These are phyloP conservation scores for Geotrichum siamense DNA, from an alignment of 1,139 yeast species.

Conservation along the genomic window DNA sequence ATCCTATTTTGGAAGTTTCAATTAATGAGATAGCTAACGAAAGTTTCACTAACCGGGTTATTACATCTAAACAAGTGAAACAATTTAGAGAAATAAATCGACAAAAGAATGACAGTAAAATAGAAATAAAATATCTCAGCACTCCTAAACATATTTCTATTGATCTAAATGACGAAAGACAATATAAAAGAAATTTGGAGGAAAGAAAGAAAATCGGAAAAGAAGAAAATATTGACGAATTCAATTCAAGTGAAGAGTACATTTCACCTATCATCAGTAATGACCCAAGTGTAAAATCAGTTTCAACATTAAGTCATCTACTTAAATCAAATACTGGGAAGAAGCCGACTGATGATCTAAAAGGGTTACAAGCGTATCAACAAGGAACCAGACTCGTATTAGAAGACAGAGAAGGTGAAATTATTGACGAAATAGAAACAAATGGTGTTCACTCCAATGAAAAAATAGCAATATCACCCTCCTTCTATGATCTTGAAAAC, in stretches of 20 bases:
- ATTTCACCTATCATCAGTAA: neutral
- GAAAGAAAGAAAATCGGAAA: neutral
- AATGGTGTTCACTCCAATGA: neutral
- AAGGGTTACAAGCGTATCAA: slow-evolving; percentile 49
- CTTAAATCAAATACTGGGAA: neutral
- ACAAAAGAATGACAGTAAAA: slow-evolving; percentile 38
- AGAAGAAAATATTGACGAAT: neutral
- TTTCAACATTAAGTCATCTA: neutral
- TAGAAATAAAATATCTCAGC: slow-evolving; percentile 20
- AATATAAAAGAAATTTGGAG: slow-evolving; percentile 5
- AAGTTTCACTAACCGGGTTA: neutral
- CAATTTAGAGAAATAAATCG: slow-evolving; percentile 75
- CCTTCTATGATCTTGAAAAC: neutral
- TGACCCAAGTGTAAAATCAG: too few species aligned
- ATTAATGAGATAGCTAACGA: neutral
- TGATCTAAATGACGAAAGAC: slow-evolving; percentile 26
- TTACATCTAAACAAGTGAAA: slow-evolving; percentile 42
- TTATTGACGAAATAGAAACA: slow-evolving; percentile 40
- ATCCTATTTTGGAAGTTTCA: slow-evolving; percentile 25
- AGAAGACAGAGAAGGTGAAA: slow-evolving; percentile 79
- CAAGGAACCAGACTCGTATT: slow-evolving; percentile 66
- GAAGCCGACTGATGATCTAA: slow-evolving; percentile 4
- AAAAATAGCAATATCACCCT: neutral
- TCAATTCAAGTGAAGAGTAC: neutral
- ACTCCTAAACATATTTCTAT: slow-evolving; percentile 29